These are phyloP conservation scores for Cystofilobasidium macerans DNA, from an alignment of 768 basidiomycete genomes.

Conservation along the genomic window DNA sequence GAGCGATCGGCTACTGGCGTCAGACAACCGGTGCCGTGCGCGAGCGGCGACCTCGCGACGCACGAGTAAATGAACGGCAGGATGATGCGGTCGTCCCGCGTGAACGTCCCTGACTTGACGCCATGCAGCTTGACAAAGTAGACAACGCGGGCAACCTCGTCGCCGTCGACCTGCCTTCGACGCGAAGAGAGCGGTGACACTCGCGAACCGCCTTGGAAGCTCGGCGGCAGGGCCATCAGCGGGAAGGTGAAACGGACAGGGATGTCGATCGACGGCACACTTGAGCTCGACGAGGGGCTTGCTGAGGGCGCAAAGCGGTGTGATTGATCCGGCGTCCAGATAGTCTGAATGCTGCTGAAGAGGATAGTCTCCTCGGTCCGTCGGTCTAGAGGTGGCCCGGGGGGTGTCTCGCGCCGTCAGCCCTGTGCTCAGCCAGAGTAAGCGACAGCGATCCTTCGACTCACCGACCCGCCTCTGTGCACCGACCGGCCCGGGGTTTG, in stretches of 20 bases:
- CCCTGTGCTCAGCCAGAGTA: not conserved
- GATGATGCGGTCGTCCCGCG: not conserved
- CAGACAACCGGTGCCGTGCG: too few relatives aligned
- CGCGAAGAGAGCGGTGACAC: not conserved
- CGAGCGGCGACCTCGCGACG: not conserved
- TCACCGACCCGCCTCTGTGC: not conserved
- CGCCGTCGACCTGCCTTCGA: not conserved
- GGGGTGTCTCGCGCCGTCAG: not conserved
- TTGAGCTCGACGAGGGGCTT: not conserved
- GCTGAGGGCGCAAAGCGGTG: not conserved
- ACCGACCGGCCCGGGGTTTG: not conserved
- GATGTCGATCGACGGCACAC: not conserved
- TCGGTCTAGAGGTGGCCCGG: too few relatives aligned
- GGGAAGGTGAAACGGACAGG: not conserved
- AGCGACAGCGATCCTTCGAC: not conserved
- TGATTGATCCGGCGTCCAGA: conserved; percentile 4
- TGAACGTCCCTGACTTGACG: not conserved
- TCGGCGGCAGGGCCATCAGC: not conserved
- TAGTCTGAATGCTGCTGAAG: not conserved
- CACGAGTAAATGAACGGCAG: conserved; percentile 7
- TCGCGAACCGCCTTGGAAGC: conserved; percentile 7
- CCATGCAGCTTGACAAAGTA: conserved; percentile 16
- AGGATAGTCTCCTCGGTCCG: conserved; percentile 1
- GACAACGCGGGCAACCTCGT: conserved; percentile 10
- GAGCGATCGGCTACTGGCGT: not conserved